Percentiles rank a stretch among this genome's conserved stretches.
These are phyloP conservation scores for Ophiocordyceps australis DNA, from an alignment of 2,329 filamentous ascomycete genomes.

Conservation along the genomic window DNA sequence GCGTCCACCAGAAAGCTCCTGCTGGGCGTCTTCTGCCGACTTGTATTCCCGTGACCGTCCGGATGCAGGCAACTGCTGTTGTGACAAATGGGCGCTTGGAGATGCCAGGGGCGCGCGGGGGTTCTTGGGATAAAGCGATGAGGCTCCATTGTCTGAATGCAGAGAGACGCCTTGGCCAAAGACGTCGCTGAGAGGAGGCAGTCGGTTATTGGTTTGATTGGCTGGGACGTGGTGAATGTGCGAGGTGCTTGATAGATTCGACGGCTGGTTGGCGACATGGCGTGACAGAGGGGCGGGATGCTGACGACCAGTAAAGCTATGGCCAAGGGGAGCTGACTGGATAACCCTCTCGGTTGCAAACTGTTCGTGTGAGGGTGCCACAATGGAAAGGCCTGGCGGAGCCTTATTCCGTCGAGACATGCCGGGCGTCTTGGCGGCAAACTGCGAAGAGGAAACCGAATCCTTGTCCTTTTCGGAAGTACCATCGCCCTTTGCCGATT, in stretches of 20 bases:
- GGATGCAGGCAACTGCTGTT: conserved; percentile 31
- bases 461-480: conserved; percentile 37
- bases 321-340: conserved; percentile 85
- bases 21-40: conserved; percentile 89
- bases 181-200: conserved; percentile 88
- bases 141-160: conserved; percentile 33
- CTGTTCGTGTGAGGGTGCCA: conserved; percentile 80
- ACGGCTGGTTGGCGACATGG: conserved; percentile 65
- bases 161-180: conserved; percentile 64
- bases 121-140: conserved; percentile 39
- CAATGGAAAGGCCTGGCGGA: conserved; percentile 80
- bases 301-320: conserved; percentile 86
- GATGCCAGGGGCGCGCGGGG: conserved; percentile 54
- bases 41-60: conserved; percentile 70
- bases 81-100: conserved; percentile 48
- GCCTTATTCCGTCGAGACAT: conserved; percentile 61
- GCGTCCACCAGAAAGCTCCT: conserved; percentile 75
- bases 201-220: conserved; percentile 73
- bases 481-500: conserved; percentile 61
- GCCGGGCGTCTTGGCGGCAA: conserved; percentile 52
- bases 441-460: conserved; percentile 15
- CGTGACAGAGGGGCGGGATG: conserved; percentile 59
- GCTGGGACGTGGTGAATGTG: conserved; percentile 85
- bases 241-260: conserved; percentile 64
- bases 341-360: conserved; percentile 92